Conservation (phyloP, 306 rosid species). For the Cicer judaicum region DNA sequence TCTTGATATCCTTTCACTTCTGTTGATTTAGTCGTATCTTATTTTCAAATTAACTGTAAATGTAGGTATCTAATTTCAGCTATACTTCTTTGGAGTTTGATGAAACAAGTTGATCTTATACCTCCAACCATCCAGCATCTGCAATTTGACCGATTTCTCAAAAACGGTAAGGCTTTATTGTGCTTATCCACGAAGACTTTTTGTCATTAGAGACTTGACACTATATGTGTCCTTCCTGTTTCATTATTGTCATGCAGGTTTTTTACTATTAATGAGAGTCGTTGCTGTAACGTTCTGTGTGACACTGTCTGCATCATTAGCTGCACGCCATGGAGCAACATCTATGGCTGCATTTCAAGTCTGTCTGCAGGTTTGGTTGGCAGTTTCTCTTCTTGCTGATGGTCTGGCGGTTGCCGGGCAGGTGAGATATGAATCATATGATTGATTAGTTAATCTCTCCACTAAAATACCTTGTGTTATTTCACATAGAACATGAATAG, state of each 20-base stretch:
- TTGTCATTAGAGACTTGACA: slow-evolving; percentile 20
- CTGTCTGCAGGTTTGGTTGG: slow-evolving; percentile 94
- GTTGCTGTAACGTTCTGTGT: slow-evolving; percentile 95
- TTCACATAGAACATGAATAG: neutral
- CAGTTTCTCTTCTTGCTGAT: slow-evolving; percentile 91
- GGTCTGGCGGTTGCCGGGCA: slow-evolving; percentile 98
- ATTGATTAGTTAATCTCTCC: neutral
- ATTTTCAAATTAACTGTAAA: slow-evolving; percentile 30
- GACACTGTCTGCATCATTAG: slow-evolving; percentile 87
- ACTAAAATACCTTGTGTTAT: slow-evolving; percentile 13
- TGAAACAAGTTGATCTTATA: slow-evolving; percentile 66
- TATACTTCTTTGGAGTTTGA: slow-evolving; percentile 76
- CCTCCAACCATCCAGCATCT: slow-evolving; percentile 78
- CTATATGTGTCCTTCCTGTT: slow-evolving; percentile 33
- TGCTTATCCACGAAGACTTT: neutral
- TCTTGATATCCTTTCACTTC: slow-evolving; percentile 27
- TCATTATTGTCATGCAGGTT: slow-evolving; percentile 62
- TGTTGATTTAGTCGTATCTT: slow-evolving; percentile 12
- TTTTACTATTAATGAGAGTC: slow-evolving; percentile 84
- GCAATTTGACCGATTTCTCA: slow-evolving; percentile 73
- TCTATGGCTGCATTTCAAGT: slow-evolving; percentile 99
- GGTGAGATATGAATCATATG: slow-evolving; percentile 55
- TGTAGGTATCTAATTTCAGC: slow-evolving; percentile 72
- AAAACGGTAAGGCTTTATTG: slow-evolving; percentile 61
- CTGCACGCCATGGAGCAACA: slow-evolving; percentile 86